Evolutionary conservation across 2,329 filamentous ascomycete species (phyloP).

Genomic region (Botrytis aclada): DNA sequence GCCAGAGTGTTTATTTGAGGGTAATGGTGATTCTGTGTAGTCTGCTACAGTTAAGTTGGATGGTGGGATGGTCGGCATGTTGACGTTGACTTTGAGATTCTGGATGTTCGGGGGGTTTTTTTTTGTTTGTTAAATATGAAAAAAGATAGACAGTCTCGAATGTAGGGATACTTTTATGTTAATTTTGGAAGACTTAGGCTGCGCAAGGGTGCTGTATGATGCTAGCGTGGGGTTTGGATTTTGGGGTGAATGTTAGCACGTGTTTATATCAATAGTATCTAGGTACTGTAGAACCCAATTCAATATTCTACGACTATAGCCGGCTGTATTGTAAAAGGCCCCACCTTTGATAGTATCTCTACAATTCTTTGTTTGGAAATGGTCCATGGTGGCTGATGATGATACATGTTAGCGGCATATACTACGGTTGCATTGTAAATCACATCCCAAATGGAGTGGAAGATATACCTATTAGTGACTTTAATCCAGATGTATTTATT

Average conservation of each 20-base stretch:
- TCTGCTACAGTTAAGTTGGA: not conserved
- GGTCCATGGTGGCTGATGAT: not conserved
- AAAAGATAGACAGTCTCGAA: not conserved
- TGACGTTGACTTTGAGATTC: not conserved
- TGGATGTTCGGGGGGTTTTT: no score
- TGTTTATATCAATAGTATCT: not conserved
- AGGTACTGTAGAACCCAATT: not conserved
- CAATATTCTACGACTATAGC: rapidly evolving
- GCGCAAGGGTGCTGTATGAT: not conserved
- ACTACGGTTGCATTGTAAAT: not conserved
- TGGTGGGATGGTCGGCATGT: not conserved
- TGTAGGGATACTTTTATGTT: not conserved
- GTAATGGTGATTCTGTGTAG: not conserved
- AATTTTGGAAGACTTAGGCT: not conserved
- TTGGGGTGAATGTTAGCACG: not conserved
- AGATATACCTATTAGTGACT: not conserved
- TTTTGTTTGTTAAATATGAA: not conserved
- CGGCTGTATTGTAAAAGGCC: rapidly evolving
- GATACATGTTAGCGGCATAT: not conserved
- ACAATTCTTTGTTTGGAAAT: not conserved
- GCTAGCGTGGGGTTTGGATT: not conserved
- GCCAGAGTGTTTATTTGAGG: not conserved
- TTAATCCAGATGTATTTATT: no score
- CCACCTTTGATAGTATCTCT: not conserved
- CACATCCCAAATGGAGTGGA: not conserved